Base-by-base conservation (phyloP, 2,329 filamentous ascomycete genomes). In the Ilyonectria sp. region DNA sequence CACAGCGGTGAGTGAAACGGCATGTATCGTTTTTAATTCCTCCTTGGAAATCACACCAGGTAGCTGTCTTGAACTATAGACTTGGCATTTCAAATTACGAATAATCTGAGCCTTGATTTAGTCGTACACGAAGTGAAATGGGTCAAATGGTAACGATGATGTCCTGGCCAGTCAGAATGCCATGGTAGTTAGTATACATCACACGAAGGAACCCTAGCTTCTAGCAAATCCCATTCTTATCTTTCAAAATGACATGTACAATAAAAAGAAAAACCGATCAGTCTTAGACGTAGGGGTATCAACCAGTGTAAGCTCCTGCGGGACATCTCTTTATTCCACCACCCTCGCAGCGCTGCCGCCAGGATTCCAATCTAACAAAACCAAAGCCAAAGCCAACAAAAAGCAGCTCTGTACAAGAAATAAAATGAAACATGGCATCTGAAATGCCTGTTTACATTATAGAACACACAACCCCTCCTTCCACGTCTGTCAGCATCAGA, bases 221-320 rank as follows among this genome's bases (percentile, higher is more conserved):
- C 49, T 11, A 19, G 2, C 8, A 33, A 52, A 26, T 35, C n/a
- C 6, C 29, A 35, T 35, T 53, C 29, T 19, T 35, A 19, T 35
- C 50, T 23, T 13, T 29, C n/a, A 17, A 65, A 60, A 44, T 40
- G n/a, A 33, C 31, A 33, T 49, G 26, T 47, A 61, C 46, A 58
- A 53, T 19, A 13, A 66, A 49, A 62, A 29, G 50, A 26, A 65
- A 62, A 50, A 44, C 35, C 33, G 49, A 44, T 56, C 63, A 66
- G 53, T 73, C 71, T 72, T 47, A 29, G 29, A 61, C 59, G 57
- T 50, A 71, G 63, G 69, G 74, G 72, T 75, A 75, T 74, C 69
- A 71, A 56, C 58, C 55, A 73, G 43, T 66, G 33, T 64, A 57
- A 57, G 68, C 59, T 64, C 63, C 56, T 52, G 13, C 53, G 43